phyloP scores from a whole-genome alignment of 1,139 yeast species.

The Geotrichum histeridarum region DNA sequence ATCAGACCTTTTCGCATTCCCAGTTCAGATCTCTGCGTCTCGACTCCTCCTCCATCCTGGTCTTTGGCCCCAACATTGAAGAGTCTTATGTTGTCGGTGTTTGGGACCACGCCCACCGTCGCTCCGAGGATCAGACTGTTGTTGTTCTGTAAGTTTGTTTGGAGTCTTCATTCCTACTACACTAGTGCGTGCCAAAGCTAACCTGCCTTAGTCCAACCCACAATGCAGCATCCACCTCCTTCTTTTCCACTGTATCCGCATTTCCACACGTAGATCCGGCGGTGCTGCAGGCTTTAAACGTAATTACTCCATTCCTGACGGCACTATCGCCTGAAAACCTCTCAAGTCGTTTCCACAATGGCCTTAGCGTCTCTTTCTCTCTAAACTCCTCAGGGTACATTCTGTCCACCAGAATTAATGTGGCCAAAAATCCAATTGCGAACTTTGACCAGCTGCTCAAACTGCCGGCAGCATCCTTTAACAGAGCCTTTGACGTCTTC shows the following conservation, averaged over 20 bases:
- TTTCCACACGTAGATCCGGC: conserved; percentile 38
- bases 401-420: conserved; percentile 34
- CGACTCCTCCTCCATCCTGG: conserved; percentile 35
- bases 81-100: conserved; percentile 34
- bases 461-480: conserved; percentile 28
- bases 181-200: neutral
- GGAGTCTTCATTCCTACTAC: neutral
- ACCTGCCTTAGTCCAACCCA: conserved; percentile 22
- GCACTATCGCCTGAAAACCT: conserved; percentile 38
- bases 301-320: conserved; percentile 39
- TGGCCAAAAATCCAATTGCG: conserved; percentile 33
- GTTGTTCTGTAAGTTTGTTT: conserved; percentile 31
- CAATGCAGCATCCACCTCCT: conserved; percentile 23
- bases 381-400: conserved; percentile 36
- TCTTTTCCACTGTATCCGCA: conserved; percentile 32
- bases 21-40: conserved; percentile 32
- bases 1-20: conserved; percentile 34
- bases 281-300: conserved; percentile 37
- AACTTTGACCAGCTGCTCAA: conserved; percentile 35
- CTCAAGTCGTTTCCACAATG: conserved; percentile 38
- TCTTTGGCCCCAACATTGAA: conserved; percentile 35
- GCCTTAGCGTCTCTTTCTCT: conserved; percentile 34
- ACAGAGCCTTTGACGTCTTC: conserved; percentile 40
- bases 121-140: conserved; percentile 41
- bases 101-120: conserved; percentile 41